Conservation (phyloP, 495 filamentous ascomycete genomes). For the Paragyromitra xinjiangensis region DNA sequence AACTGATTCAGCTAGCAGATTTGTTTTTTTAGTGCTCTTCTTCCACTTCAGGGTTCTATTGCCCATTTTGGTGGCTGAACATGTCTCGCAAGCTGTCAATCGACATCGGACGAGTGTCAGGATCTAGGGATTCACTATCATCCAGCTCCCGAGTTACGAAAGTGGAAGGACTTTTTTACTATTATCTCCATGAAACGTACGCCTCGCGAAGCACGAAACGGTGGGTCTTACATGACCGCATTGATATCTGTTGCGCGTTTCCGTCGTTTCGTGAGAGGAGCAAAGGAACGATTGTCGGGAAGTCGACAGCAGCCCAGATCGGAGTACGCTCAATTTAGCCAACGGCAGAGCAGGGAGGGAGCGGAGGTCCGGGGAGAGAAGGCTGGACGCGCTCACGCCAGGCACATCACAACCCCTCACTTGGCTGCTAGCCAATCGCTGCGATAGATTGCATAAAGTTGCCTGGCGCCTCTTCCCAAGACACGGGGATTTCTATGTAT, state of each 20-base stretch:
- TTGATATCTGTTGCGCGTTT: constrained; percentile 6
- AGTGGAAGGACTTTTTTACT: background rate
- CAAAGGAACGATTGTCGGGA: constrained; percentile 34
- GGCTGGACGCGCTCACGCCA: constrained; percentile 33
- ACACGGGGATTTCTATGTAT: constrained; percentile 49
- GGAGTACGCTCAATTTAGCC: constrained; percentile 38
- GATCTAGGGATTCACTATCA: background rate
- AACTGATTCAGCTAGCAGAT: constrained; percentile 21
- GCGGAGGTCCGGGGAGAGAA: background rate
- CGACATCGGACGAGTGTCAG: constrained; percentile 27
- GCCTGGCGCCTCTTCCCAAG: constrained; percentile 22
- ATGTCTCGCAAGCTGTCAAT: constrained; percentile 36
- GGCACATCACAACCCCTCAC: constrained; percentile 39
- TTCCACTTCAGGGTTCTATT: constrained; percentile 20
- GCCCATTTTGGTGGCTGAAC: constrained; percentile 14
- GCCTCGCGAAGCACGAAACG: background rate
- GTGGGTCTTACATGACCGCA: constrained; percentile 6
- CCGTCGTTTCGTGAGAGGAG: constrained; percentile 17
- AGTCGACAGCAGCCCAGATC: constrained; percentile 15
- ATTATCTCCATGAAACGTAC: background rate
- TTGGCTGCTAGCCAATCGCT: constrained; percentile 26
- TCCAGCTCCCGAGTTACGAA: background rate
- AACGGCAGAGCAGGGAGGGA: constrained; percentile 16
- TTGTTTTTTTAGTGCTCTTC: constrained; percentile 8
- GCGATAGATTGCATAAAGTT: background rate